These are phyloP conservation scores for Aphanomyces stellatus DNA, from an alignment of 352 stramenopile species.

Conservation along the genomic window DNA sequence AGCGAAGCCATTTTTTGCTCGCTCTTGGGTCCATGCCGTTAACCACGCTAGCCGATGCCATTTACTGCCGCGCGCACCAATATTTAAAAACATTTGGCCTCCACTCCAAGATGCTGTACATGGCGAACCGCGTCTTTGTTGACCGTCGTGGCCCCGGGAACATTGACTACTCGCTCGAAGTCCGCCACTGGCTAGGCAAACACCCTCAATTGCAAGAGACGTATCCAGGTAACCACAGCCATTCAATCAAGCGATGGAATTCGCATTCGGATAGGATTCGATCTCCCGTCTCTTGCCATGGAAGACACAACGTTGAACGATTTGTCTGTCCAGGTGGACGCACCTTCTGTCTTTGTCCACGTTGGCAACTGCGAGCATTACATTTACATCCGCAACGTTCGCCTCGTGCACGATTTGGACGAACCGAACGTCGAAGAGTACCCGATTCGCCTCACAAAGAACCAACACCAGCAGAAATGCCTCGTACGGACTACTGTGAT, in stretches of 20 bases:
- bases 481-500: too few species aligned
- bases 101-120: conserved; percentile 8
- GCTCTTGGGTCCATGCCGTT: neutral
- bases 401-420: neutral
- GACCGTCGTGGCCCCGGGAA: neutral
- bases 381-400: conserved; percentile 11
- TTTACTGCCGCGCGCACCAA: neutral
- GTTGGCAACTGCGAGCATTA: conserved; percentile 3
- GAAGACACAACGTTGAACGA: neutral
- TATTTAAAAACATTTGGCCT: conserved; percentile 5
- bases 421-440: neutral
- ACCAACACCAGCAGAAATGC: conserved; percentile 4
- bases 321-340: neutral
- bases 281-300: neutral
- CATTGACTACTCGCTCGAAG: conserved; percentile 1
- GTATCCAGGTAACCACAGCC: neutral
- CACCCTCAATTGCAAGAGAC: neutral
- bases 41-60: neutral
- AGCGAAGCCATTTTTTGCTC: conserved; percentile 1
- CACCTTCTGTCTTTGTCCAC: conserved; percentile 3
- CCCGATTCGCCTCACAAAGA: neutral
- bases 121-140: neutral
- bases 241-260: too few species aligned
- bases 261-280: neutral
- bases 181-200: neutral